phyloP scores from a whole-genome alignment of 75 land plant species.

The Picea sitchensis region DNA sequence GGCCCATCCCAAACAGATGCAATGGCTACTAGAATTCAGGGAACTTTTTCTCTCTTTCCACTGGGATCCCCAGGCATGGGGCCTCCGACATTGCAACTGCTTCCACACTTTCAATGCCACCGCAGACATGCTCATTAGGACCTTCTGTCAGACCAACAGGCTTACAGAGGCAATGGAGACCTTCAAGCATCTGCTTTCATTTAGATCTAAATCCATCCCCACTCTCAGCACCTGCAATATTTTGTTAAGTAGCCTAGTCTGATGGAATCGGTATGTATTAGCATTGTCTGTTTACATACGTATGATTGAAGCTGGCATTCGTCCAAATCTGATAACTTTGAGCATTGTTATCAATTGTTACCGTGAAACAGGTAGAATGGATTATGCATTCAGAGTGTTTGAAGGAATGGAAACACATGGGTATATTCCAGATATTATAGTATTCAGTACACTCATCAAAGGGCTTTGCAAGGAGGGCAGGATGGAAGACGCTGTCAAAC shows the following conservation, averaged over 20 bases:
- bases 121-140: too few species aligned
- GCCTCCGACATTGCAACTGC: slow-evolving; percentile 39
- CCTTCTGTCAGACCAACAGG: too few species aligned
- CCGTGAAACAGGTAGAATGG: background rate
- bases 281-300: too few species aligned
- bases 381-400: slow-evolving; percentile 10
- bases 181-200: too few species aligned
- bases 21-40: slow-evolving; percentile 31
- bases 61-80: slow-evolving; percentile 64
- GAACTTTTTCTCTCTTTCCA: slow-evolving; percentile 39
- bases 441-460: slow-evolving; percentile 27
- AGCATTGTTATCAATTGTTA: slow-evolving; percentile 16
- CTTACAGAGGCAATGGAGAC: too few species aligned
- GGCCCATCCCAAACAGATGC: slow-evolving; percentile 52
- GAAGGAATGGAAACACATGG: slow-evolving; percentile 3
- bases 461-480: slow-evolving; percentile 11
- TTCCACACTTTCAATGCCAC: background rate
- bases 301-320: too few species aligned
- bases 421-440: slow-evolving; percentile 16
- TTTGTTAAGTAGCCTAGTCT: too few species aligned
- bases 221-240: too few species aligned
- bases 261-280: too few species aligned
- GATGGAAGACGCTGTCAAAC: background rate
- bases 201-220: too few species aligned
- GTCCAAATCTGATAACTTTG: background rate